Base-by-base conservation (phyloP, 495 filamentous ascomycete species). In the Podospora tetraspora region DNA sequence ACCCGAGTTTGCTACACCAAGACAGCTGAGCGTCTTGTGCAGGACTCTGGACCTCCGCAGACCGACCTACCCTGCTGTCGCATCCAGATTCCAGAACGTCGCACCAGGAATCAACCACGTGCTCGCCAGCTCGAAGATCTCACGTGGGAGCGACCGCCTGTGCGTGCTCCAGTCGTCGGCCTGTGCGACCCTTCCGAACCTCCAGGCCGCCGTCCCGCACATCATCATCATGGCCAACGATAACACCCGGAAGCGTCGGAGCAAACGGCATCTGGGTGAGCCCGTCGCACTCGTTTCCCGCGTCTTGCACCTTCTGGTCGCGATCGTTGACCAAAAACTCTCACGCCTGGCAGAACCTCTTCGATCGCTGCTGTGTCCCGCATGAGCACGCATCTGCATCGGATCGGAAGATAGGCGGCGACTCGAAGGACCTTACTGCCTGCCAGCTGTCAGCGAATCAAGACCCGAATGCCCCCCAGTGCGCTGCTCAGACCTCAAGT, bases 341-440 rank as follows among this genome's bases (percentile, higher is more conserved):
- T 8, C 37, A 19, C 13, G 3, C 37, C 37, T 19, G 37, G 37
- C 16, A 43, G 37, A 43, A 6, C 37, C 16, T 16, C 64, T 60
- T 60, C 57, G 65, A 66, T 66, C 34, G 58, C 58, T 52, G 65
- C 65, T 59, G 65, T 66, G 65, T 66, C 65, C 61, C 30, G 58
- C 65, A 60, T 61, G 65, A 21, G 34, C 58, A 52, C 58, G 29
- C 57, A 66, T 66, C 65, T 66, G 43, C n/a, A 52, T 52, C 43
- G 43, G 43, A 52, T 52, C 43, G 43, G 43, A 52, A n/a, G 16
- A n/a, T 52, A 5, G 37, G 43, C 43, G 43, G 43, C 43, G 43
- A 52, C 16, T 52, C 19, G 43, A 52, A 52, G 43, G 43, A 52
- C 43, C 43, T 52, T 19, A 12, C 43, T 52, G 43, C 43, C 43